Conservation (phyloP, 2,329 filamentous ascomycete genomes). For the Microascus cirrosus region DNA sequence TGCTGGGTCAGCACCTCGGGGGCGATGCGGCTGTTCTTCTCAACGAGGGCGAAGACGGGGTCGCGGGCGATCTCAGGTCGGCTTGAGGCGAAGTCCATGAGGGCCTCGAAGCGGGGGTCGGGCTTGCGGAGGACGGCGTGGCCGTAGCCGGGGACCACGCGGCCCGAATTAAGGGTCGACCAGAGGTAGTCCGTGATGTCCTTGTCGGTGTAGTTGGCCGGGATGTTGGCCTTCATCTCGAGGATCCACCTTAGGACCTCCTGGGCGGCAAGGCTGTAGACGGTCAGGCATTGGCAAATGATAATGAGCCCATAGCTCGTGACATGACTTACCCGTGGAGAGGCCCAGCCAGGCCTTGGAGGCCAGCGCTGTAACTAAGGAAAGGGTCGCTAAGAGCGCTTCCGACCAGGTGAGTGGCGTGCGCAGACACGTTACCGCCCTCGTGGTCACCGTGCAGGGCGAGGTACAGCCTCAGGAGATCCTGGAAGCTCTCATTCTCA, state of each 20-base stretch:
- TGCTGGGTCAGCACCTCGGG: constrained; percentile 86
- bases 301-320: background rate
- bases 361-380: constrained; percentile 89
- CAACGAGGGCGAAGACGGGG: constrained; percentile 87
- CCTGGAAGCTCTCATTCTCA: constrained; percentile 89
- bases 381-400: constrained; percentile 91
- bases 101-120: constrained; percentile 88
- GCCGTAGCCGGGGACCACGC: constrained; percentile 89
- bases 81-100: constrained; percentile 88
- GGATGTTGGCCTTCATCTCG: constrained; percentile 87
- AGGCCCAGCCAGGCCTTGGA: constrained; percentile 59
- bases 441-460: constrained; percentile 97
- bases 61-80: constrained; percentile 77
- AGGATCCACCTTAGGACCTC: constrained; percentile 95
- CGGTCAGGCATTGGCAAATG: background rate
- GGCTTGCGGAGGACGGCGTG: constrained; percentile 95
- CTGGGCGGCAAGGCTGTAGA: constrained; percentile 69
- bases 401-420: constrained; percentile 89
- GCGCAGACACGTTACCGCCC: constrained; percentile 93
- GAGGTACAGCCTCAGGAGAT: constrained; percentile 85
- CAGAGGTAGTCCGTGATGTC: constrained; percentile 87
- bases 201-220: constrained; percentile 62
- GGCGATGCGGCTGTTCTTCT: constrained; percentile 85
- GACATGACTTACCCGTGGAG: constrained; percentile 54
- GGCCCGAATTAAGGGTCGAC: constrained; percentile 84